phyloP scores from a whole-genome alignment of 1,284 basidiomycete species.

The Mixia osmundae region DNA sequence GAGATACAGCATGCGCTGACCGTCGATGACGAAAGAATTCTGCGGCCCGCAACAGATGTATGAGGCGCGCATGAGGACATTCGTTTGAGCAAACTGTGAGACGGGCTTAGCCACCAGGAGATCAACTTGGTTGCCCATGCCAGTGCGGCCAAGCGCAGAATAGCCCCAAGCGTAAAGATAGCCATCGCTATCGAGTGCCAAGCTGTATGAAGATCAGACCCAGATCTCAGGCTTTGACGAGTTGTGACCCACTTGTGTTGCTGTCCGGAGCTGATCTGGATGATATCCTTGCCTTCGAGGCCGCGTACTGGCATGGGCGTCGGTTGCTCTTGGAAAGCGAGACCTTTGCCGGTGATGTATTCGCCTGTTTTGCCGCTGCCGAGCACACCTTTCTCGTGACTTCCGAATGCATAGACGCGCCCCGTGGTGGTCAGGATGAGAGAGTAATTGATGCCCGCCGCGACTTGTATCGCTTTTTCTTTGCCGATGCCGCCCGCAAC shows the following conservation, averaged over 20 bases:
- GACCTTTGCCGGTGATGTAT: constrained; percentile 10
- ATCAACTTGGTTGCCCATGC: constrained; percentile 55
- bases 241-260: constrained; percentile 74
- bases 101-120: constrained; percentile 42
- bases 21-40: constrained; percentile 60
- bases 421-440: constrained; percentile 55
- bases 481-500: constrained; percentile 31
- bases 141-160: constrained; percentile 14
- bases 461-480: constrained; percentile 43
- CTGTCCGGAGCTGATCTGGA: constrained; percentile 57
- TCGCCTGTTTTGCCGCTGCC: constrained; percentile 66
- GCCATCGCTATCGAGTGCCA: constrained; percentile 40
- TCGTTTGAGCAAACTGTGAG: constrained; percentile 43
- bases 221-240: no score
- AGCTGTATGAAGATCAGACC: no score
- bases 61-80: constrained; percentile 37
- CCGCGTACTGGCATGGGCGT: constrained; percentile 37
- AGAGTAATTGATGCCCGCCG: constrained; percentile 62
- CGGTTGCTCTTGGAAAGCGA: constrained; percentile 11
- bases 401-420: constrained; percentile 70
- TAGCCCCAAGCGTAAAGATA: constrained; percentile 70
- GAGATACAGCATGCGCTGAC: constrained; percentile 35
- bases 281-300: constrained; percentile 47
- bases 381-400: constrained; percentile 75
- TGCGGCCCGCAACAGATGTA: constrained; percentile 56